Evolutionary conservation across 257 asterid genomes (phyloP), one percentile per base, ranked within the genome.

Genomic region (Leptodermis oblonga): DNA sequence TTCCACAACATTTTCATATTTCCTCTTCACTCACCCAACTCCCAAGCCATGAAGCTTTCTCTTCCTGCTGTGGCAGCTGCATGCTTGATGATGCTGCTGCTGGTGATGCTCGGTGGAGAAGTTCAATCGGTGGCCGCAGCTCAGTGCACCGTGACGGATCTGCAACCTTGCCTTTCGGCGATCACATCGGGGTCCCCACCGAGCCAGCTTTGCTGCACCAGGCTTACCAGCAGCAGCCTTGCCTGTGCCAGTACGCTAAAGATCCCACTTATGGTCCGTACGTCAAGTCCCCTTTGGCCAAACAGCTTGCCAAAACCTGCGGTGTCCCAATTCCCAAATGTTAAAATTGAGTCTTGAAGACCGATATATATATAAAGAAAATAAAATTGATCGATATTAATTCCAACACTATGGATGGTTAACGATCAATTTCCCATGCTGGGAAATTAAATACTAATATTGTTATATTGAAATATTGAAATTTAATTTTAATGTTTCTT

Each of bases 221-320:
- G 43, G 45, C 7, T 60, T 22, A 60, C 26, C 45, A 60, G 65
- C 43, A 60, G 43, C 17, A 43, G 13, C 65, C 65, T 33, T 60
- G 65, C 45, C 65, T 60, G 7, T 60, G 65, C 28, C 65, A 22
- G 43, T 60, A 30, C 6, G 65, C 65, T 37, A 60, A n/a, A 37
- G 65, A 60, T 37, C 65, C 65, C 65, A 60, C 4, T 25, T 60
- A 31, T 8, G 65, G 65, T 22, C 43, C 15, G 43, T 60, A 60
- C 22, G 22, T 60, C 65, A 60, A 60, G 11, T 31, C 65, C 45
- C 45, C 65, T 4, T 31, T 15, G 37, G 65, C 45, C 65, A 33
- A 33, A 60, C 43, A 14, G 42, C 11, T 60, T 33, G 65, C 65
- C 26, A 31, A n/a, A 18, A 60, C 12, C 9, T 60, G 65, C 37